These are phyloP conservation scores for Fusarium papillatum DNA, from an alignment of 2,329 filamentous ascomycete species.

Conservation along the genomic window DNA sequence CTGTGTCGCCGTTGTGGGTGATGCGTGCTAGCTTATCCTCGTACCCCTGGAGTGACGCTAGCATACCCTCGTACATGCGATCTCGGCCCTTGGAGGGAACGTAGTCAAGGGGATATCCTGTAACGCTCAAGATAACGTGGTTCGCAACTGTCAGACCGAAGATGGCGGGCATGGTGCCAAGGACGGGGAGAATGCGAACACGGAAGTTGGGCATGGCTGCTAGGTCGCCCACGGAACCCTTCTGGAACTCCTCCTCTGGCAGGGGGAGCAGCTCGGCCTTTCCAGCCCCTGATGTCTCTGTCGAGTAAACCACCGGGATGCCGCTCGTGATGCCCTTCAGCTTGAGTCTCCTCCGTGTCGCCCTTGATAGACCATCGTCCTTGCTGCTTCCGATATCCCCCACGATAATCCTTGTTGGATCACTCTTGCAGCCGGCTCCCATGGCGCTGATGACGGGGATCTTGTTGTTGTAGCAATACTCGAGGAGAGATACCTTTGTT, in stretches of 20 bases:
- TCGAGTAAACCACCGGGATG: constrained; percentile 93
- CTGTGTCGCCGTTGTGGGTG: constrained; percentile 47
- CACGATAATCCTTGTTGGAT: constrained; percentile 85
- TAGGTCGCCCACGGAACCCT: constrained; percentile 88
- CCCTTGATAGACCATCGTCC: constrained; percentile 89
- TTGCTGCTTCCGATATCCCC: constrained; percentile 91
- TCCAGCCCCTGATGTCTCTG: constrained; percentile 89
- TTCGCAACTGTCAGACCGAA: constrained; percentile 95
- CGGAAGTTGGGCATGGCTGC: constrained; percentile 93
- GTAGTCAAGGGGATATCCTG: constrained; percentile 89
- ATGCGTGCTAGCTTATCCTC: constrained; percentile 81
- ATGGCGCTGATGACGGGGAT: constrained; percentile 93
- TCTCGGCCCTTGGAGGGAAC: constrained; percentile 84
- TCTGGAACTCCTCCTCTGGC: constrained; percentile 87
- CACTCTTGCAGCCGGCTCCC: constrained; percentile 96
- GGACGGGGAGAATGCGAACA: constrained; percentile 92
- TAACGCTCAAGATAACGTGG: constrained; percentile 87
- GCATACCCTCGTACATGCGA: constrained; percentile 91
- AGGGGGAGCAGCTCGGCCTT: constrained; percentile 93
- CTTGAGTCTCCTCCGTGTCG: constrained; percentile 85
- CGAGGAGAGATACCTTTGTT: constrained; percentile 91
- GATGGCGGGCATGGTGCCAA: constrained; percentile 97
- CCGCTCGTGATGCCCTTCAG: constrained; percentile 83
- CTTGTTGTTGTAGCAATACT: constrained; percentile 85
- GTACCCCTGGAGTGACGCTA: constrained; percentile 79